Evolutionary conservation across 441 rosid species (phyloP), one percentile per base, ranked within the genome.

Genomic region (Lepidium campestre): DNA sequence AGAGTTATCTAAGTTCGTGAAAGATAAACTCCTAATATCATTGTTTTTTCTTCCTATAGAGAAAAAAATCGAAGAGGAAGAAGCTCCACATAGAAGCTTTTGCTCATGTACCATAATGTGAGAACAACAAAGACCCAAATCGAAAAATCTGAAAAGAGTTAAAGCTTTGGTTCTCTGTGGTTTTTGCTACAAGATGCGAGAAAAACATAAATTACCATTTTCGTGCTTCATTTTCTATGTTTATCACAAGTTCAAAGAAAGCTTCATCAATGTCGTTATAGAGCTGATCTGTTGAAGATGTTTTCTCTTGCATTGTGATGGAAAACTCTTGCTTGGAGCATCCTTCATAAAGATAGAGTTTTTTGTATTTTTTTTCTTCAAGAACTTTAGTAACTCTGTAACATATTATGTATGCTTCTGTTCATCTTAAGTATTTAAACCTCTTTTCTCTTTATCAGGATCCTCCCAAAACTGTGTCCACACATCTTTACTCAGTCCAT

Each of bases 21-120:
- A 44, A 72, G 41, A 22, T 45, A 5, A 13, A 45, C 41, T 35
- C 49, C 2, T 58, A 34, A 63, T 31, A 15, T 64, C 45, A 25
- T 58, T 58, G 10, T 15, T 42, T 42, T 19, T 11, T 59, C 44
- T 44, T 73, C 23, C 6, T 55, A 62, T 68, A 73, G 77, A 67
- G 60, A 73, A 47, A 5, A 73, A 54, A 55, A 47, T 61, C 18
- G 58, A 55, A 32, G 40, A 54, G 40, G 69, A 55, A 36, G 62
- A 66, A 54, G n/a, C 65, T 0, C 47, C 53, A 31, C 53, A 34
- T 10, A 54, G 60, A 46, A 55, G 73, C 65, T 25, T 46, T 39
- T 73, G 77, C 35, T 54, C 73, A 32, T 73, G 77, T 73, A 46
- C 73, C 34, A 61, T 73, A 46, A 73, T 73, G 77, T 73, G 65